Base-by-base conservation (phyloP, 352 stramenopile genomes). In the Pythium chondricola region DNA sequence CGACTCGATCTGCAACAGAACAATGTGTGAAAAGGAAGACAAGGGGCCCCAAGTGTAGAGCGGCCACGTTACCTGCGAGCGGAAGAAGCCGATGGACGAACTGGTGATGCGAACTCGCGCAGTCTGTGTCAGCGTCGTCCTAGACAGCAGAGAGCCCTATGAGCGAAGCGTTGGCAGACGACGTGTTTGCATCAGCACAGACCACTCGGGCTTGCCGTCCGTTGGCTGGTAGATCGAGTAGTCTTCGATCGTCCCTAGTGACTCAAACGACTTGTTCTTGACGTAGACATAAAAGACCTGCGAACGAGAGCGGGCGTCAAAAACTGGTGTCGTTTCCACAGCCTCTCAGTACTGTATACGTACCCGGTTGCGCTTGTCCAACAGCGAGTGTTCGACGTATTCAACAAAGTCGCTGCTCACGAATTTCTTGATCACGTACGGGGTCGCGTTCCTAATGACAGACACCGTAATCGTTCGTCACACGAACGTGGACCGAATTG, bases 201-300 rank as follows among this genome's bases (percentile, higher is more conserved):
- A 89, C 78, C 71, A 85, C 9, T 74, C 54, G 1, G 50, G 42
- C 16, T 75, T 71, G 16, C 66, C 56, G 3, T 52, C 32, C 2
- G 77, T 55, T 1, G 50, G 37, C 32, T 74, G 63, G 40, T 86
- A 89, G 27, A 86, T 65, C 0, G 69, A 69, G 52, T 74, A 88
- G 43, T 88, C 77, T 59, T 88, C 74, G n/a, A 92, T 70, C 0
- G 74, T 57, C 4, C 76, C 75, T n/a, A 92, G 35, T 10, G 74
- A 69, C 24, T 76, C 67, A 44, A 89, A 89, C 29, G 75, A 86
- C 25, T 77, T 48, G 48, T 92, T 92, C 50, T 68, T 75, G 24
- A 83, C 62, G 42, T 86, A 88, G 16, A 92, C 78, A 48, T 89
- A 92, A 43, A 92, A 85, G 10, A 83, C 45, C 75, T 90, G 35